Evolutionary conservation across 176 grass and related monocot species (phyloP), one percentile per base, ranked within the genome.

Genomic region (Oryza glaberrima): DNA sequence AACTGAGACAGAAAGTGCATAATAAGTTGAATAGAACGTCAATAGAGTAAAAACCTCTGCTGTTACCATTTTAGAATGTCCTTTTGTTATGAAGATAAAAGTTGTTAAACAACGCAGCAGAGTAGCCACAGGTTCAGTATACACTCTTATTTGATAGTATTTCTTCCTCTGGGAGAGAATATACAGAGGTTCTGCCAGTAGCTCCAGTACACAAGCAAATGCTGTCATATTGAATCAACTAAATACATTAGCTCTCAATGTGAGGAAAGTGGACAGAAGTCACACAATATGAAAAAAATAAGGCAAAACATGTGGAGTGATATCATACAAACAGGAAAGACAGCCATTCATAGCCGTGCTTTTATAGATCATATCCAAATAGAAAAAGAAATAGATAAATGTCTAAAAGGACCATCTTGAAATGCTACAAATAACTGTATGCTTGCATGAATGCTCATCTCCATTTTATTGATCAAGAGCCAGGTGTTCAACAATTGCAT

Each of bases 131-230:
- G 93, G 90, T 94, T 98, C 93, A 78, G 80, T 86, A 51, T 96
- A 88, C 74, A 98, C 56, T 69, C 96, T 88, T 89, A 98, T 92
- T 70, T 82, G 88, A 71, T 95, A 94, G 54, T 89, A 89, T 89
- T 92, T 86, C 83, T 95, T 92, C 86, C 88, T 98, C 75, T 98
- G 96, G 36, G 93, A 95, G 72, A 98, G 86, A 87, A 98, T 94
- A 86, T 98, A 95, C 49, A 98, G 79, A 65, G 96, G 96, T 80
- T 98, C 96, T 13, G 93, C 91, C 86, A 98, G 64, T 85, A 98
- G 91, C 82, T 98, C 96, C 84, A 98, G 75, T 60, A 98, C 81
- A 89, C 96, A 98, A 70, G 96, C 96, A 88, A 95, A 90, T 83
- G 91, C 96, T 98, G 93, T 10, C 84, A 94, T 86, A 83, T 83